Evolutionary conservation across 2,329 filamentous ascomycete species (phyloP).

Genomic region (Neobulgaria alba): DNA sequence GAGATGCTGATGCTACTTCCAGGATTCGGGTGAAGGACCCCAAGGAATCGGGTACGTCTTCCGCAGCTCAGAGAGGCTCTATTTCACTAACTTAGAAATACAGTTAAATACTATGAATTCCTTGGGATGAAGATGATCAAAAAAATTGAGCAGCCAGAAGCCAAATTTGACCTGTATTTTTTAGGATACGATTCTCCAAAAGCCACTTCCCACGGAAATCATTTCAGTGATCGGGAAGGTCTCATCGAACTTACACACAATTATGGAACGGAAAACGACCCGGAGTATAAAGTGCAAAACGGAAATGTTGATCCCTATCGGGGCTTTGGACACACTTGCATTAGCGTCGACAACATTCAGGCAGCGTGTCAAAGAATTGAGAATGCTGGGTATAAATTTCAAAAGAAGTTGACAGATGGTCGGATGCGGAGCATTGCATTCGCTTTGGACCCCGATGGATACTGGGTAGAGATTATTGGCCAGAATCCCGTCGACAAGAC

Average conservation of each 20-base stretch:
- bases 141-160: constrained; percentile 73
- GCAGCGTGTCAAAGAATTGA: constrained; percentile 84
- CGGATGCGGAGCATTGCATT: constrained; percentile 86
- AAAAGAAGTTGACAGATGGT: constrained; percentile 89
- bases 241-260: constrained; percentile 79
- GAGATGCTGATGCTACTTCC: constrained; percentile 13
- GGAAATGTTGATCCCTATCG: constrained; percentile 83
- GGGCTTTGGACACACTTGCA: constrained; percentile 67
- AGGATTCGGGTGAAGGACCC: constrained; percentile 96
- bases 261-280: constrained; percentile 83
- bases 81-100: neutral
- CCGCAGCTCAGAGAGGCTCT: neutral
- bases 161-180: constrained; percentile 94
- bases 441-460: constrained; percentile 77
- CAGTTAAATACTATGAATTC: constrained; percentile 88
- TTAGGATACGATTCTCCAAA: constrained; percentile 75
- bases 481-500: constrained; percentile 65
- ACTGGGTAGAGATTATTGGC: constrained; percentile 76
- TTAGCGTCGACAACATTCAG: constrained; percentile 77
- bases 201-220: constrained; percentile 64
- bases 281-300: constrained; percentile 71
- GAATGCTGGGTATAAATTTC: constrained; percentile 84
- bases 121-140: constrained; percentile 80
- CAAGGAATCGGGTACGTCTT: constrained; percentile 54
- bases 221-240: constrained; percentile 74